These are phyloP conservation scores for Magnaporthiopsis rhizophila DNA, from an alignment of 2,329 filamentous ascomycete species.

Conservation along the genomic window DNA sequence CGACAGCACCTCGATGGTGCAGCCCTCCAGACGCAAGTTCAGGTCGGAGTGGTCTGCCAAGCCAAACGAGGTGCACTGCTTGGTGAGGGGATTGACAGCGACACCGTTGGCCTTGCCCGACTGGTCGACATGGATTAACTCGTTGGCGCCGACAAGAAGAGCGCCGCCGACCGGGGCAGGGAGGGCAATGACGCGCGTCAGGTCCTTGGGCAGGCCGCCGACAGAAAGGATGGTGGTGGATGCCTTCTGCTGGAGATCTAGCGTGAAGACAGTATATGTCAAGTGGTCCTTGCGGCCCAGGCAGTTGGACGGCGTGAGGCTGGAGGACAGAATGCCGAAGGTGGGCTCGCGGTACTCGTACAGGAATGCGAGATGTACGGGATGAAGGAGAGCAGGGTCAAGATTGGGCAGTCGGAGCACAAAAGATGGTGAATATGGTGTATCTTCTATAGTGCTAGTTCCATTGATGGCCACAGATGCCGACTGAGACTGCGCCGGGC, in stretches of 20 bases:
- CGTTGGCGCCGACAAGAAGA: constrained; percentile 78
- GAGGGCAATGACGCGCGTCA: constrained; percentile 74
- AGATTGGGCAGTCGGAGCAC: constrained; percentile 83
- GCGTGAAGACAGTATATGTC: constrained; percentile 87
- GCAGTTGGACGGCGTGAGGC: constrained; percentile 62
- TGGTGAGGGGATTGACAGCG: constrained; percentile 85
- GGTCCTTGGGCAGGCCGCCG: constrained; percentile 74
- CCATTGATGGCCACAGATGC: constrained; percentile 28
- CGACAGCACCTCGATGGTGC: constrained; percentile 67
- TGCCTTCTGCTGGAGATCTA: constrained; percentile 87
- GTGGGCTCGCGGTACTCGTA: constrained; percentile 97
- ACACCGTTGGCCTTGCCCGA: constrained; percentile 89
- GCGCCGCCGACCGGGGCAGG: constrained; percentile 84
- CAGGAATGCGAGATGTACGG: constrained; percentile 85
- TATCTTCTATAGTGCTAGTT: constrained; percentile 46
- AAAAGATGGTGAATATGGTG: constrained; percentile 84
- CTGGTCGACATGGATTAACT: constrained; percentile 92
- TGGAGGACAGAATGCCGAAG: constrained; percentile 85
- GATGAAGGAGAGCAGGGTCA: constrained; percentile 79
- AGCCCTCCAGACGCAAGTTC: constrained; percentile 72
- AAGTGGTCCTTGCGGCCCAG: constrained; percentile 79
- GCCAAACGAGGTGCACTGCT: constrained; percentile 71
- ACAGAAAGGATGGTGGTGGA: constrained; percentile 91
- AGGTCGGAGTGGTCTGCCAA: constrained; percentile 81
- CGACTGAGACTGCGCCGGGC: constrained; percentile 39